Evolutionary conservation across 2,329 filamentous ascomycete genomes (phyloP).

Genomic region (Lithohypha guttulata): DNA sequence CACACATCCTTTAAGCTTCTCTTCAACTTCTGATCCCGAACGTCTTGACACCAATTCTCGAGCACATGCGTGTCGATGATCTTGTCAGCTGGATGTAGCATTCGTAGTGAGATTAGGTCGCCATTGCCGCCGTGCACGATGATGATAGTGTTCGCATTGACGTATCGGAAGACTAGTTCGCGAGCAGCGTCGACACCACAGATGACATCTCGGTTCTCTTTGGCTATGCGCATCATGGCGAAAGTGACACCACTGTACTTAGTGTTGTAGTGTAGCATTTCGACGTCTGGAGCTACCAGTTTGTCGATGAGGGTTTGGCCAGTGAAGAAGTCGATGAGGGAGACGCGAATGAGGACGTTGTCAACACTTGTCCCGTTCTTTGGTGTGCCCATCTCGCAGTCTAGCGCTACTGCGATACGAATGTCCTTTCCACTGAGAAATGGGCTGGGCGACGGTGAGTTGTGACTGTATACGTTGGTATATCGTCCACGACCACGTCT

Average conservation of each 20-base stretch:
- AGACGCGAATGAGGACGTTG: slow-evolving; percentile 43
- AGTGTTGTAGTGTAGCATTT: slow-evolving; percentile 42
- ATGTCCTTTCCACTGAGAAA: neutral
- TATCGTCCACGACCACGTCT: neutral
- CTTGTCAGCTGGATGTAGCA: slow-evolving; percentile 31
- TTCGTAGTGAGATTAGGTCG: slow-evolving; percentile 38
- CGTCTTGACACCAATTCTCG: slow-evolving; percentile 5
- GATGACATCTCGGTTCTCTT: slow-evolving; percentile 27
- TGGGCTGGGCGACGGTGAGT: neutral
- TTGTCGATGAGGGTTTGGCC: slow-evolving; percentile 38
- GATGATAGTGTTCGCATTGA: slow-evolving; percentile 39
- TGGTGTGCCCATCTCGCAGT: slow-evolving; percentile 47
- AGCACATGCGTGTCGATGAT: slow-evolving; percentile 38
- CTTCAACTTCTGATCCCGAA: slow-evolving; percentile 1
- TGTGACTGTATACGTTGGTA: neutral
- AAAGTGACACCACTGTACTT: slow-evolving; percentile 40
- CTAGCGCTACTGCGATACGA: slow-evolving; percentile 34
- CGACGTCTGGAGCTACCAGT: slow-evolving; percentile 38
- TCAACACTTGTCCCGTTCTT: slow-evolving; percentile 25
- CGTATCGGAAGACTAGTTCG: slow-evolving; percentile 33
- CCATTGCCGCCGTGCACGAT: slow-evolving; percentile 37
- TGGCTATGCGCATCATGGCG: slow-evolving; percentile 30
- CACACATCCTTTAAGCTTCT: slow-evolving; percentile 19
- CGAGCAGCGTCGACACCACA: slow-evolving; percentile 36
- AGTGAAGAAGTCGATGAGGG: slow-evolving; percentile 43